Evolutionary conservation across 495 filamentous ascomycete species (phyloP).

Genomic region (Pyrenopolyporus hunteri): DNA sequence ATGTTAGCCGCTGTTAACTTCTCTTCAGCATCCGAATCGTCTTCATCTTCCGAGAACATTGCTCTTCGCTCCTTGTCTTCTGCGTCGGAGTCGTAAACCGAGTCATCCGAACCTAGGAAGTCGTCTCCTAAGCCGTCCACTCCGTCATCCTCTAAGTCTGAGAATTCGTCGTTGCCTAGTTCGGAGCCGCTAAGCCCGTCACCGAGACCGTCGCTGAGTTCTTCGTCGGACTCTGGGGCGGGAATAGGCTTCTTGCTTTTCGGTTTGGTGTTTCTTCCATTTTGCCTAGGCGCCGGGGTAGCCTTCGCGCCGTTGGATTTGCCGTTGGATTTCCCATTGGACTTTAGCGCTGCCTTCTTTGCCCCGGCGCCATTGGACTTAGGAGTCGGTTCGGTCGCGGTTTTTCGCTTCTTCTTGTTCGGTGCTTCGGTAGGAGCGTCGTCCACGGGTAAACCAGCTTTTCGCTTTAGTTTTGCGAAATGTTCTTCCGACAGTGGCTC

Average conservation of each 20-base stretch:
- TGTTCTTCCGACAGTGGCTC: constrained; percentile 80
- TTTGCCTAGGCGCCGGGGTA: constrained; percentile 36
- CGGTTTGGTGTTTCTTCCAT: constrained; percentile 49
- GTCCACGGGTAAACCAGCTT: constrained; percentile 63
- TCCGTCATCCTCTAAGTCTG: constrained; percentile 47
- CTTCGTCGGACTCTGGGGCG: constrained; percentile 58
- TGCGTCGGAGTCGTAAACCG: constrained; percentile 79
- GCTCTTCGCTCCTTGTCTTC: constrained; percentile 64
- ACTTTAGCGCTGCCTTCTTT: constrained; percentile 30
- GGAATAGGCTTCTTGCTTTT: constrained; percentile 57
- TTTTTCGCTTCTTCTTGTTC: constrained; percentile 72
- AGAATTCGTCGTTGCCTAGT: constrained; percentile 58
- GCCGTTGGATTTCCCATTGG: constrained; percentile 44
- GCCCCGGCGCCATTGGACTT: constrained; percentile 47
- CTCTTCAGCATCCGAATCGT: constrained; percentile 86
- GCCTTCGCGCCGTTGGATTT: constrained; percentile 44
- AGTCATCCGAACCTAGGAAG: constrained; percentile 63
- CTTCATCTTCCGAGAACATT: constrained; percentile 96
- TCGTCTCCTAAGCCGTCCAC: constrained; percentile 57
- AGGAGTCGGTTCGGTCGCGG: constrained; percentile 53
- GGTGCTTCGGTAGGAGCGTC: constrained; percentile 50
- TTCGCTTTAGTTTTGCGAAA: constrained; percentile 76
- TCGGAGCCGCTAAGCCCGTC: constrained; percentile 61
- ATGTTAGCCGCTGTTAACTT: constrained; percentile 96
- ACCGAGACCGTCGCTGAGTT: constrained; percentile 56